Base-by-base conservation (phyloP, 805 yeast genomes). In the Kluyveromyces dobzhanskii region DNA sequence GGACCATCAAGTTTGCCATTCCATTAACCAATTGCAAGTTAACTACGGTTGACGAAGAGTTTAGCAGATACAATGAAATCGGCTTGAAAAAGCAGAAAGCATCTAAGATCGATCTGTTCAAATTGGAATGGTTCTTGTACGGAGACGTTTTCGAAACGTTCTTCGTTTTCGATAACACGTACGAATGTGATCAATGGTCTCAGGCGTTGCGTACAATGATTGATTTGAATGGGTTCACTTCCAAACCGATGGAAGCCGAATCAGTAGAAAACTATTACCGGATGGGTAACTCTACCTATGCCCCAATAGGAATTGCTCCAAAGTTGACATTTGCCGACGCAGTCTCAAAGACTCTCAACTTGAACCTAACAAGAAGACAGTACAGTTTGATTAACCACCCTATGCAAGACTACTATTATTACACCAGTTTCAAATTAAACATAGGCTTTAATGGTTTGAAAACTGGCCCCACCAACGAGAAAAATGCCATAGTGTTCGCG, bases 171-270 rank as follows among this genome's bases (percentile, higher is more conserved):
- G 43, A 57, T 0, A 50, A 58, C 30, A 38, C 43, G 4, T 18
- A 38, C 2, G 82, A 76, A 42, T 50, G 47, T 30, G 30, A 41
- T 0, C 40, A 61, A 0, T 78, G 83, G 83, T 28, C 16, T 3
- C 11, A 28, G 10, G 13, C 16, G 2, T 18, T 35, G 17, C 18
- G 17, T 7, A 25, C 32, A 8, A 18, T 35, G 9, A 21, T 35
- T 12, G 32, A 28, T 26, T 28, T 35, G 17, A 28, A 35, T 19
- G 37, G 37, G 12, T 34, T 24, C 11, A 34, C 37, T 8, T 26
- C 27, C 6, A 34, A 25, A 16, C 37, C 37, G 12, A 34, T 34
- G 30, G 37, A 34, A 26, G 37, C 37, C 12, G 37, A 34, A 23
- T 34, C 30, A 3, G 37, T 34, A n/a, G 37, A 34, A 26, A 25